Percentiles rank a stretch among this genome's conserved stretches.
Conservation (phyloP, 345 rosid genomes). For the Streptanthus diversifolius region DNA sequence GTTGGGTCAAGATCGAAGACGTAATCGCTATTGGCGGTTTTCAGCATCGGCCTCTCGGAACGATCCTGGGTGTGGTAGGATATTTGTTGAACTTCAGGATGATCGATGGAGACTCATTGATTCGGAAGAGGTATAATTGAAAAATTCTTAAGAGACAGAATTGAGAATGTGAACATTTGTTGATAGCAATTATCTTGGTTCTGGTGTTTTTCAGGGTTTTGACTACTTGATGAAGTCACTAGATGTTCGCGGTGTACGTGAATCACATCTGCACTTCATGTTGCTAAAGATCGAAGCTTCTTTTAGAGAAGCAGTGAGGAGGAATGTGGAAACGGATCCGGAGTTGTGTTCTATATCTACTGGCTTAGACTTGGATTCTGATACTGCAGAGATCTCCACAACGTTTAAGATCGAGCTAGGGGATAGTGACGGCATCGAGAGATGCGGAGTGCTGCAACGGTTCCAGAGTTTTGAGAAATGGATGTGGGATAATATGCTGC, state of each 20-base stretch:
- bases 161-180: background rate
- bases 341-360: constrained; percentile 11
- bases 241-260: constrained; percentile 81
- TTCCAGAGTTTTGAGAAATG: constrained; percentile 74
- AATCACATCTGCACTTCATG: constrained; percentile 66
- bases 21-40: constrained; percentile 87
- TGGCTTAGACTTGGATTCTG: constrained; percentile 44
- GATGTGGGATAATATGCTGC: constrained; percentile 48
- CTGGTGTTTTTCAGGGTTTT: constrained; percentile 50
- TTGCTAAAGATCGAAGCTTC: constrained; percentile 63
- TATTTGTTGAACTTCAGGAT: constrained; percentile 71
- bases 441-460: constrained; percentile 48
- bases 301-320: constrained; percentile 63
- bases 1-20: constrained; percentile 86
- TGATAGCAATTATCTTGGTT: background rate
- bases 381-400: constrained; percentile 50
- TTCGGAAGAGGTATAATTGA: constrained; percentile 57
- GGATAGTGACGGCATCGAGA: constrained; percentile 45
- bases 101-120: constrained; percentile 84
- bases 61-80: constrained; percentile 89
- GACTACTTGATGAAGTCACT: constrained; percentile 56
- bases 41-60: constrained; percentile 56
- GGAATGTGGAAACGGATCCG: constrained; percentile 13
- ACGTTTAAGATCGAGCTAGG: constrained; percentile 62
- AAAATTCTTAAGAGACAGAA: background rate